These are phyloP conservation scores for Nitzschia putrida DNA, from an alignment of 108 stramenopile genomes.

Conservation along the genomic window DNA sequence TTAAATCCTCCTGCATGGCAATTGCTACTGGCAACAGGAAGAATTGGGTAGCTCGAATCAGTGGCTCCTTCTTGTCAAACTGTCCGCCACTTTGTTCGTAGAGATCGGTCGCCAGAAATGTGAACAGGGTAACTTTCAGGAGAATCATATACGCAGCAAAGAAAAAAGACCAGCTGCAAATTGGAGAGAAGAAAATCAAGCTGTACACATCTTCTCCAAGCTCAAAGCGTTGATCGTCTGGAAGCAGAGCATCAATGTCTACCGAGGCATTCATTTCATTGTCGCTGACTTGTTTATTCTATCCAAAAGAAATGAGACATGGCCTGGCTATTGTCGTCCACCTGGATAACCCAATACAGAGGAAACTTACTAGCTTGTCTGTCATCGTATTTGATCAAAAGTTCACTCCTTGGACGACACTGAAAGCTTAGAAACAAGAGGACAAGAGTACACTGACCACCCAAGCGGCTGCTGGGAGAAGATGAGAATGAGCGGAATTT, in stretches of 20 bases:
- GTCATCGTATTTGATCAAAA: no score
- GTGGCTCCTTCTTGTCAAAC: constrained; percentile 13
- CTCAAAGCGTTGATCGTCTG: constrained; percentile 41
- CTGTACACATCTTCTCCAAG: constrained; percentile 57
- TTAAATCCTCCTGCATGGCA: constrained; percentile 61
- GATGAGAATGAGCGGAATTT: no score
- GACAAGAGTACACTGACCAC: no score
- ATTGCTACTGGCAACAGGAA: constrained; percentile 57
- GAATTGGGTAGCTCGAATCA: constrained; percentile 46
- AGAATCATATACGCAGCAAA: constrained; percentile 41
- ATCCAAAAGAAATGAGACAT: background rate
- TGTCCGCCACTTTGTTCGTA: constrained; percentile 16
- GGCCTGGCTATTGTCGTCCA: no score
- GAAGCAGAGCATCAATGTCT: background rate
- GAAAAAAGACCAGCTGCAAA: constrained; percentile 35
- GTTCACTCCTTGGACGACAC: no score
- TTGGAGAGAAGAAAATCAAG: constrained; percentile 46
- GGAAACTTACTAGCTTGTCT: no score
- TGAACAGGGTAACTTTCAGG: constrained; percentile 42
- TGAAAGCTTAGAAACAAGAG: no score
- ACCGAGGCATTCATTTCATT: background rate
- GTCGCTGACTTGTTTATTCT: background rate
- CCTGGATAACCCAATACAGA: no score
- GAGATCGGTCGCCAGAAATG: constrained; percentile 40
- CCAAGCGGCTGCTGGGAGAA: no score